Evolutionary conservation across 768 basidiomycete genomes (phyloP).

Genomic region (Tricholoma terreum): DNA sequence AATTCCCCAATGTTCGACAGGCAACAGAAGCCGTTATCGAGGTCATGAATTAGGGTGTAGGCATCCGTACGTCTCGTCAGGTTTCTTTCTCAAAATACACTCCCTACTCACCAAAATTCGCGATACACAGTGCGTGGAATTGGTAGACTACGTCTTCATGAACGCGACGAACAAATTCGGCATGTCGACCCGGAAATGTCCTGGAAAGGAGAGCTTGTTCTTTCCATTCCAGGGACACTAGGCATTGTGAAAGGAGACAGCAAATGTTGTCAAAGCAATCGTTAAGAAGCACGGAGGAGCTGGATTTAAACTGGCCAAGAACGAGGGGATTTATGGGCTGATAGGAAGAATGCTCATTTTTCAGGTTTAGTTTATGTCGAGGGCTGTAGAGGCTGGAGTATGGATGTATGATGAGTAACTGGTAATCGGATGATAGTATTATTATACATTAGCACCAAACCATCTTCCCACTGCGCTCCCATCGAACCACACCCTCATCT

Average conservation of each 20-base stretch:
- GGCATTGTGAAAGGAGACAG: constrained; percentile 57
- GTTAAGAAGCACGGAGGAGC: constrained; percentile 64
- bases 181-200: constrained; percentile 56
- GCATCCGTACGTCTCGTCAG: constrained; percentile 70
- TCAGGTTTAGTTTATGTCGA: constrained; percentile 54
- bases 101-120: not conserved
- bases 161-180: no score
- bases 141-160: no score
- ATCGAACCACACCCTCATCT: no score
- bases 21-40: no score
- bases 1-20: no score
- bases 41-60: no score
- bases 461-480: no score
- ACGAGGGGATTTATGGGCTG: no score
- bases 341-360: no score
- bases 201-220: constrained; percentile 68
- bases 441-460: no score
- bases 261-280: constrained; percentile 54
- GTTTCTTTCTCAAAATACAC: no score
- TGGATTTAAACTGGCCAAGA: constrained; percentile 62
- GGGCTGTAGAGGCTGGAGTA: constrained; percentile 60
- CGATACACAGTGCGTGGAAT: constrained; percentile 73
- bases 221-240: constrained; percentile 84
- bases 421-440: not conserved
- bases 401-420: constrained; percentile 58